Evolutionary conservation across 1,284 basidiomycete species (phyloP).

Genomic region (Malassezia obtusa): DNA sequence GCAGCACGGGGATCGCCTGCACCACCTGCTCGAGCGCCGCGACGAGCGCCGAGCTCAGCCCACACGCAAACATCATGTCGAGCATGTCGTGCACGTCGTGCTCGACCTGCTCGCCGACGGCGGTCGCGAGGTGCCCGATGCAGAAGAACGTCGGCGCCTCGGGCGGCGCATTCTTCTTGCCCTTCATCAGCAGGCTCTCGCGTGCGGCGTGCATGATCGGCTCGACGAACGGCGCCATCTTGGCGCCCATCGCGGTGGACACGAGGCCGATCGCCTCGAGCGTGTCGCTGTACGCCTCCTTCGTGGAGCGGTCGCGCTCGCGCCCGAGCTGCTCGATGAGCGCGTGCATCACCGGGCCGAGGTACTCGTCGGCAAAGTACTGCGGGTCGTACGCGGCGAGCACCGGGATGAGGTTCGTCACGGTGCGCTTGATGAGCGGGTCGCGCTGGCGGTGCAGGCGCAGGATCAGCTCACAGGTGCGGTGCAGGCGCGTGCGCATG

Average conservation of each 20-base stretch:
- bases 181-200: slow-evolving; percentile 69
- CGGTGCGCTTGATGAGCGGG: slow-evolving; percentile 64
- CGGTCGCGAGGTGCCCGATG: slow-evolving; percentile 85
- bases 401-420: slow-evolving; percentile 38
- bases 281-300: slow-evolving; percentile 48
- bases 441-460: slow-evolving; percentile 83
- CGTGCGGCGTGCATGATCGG: slow-evolving; percentile 84
- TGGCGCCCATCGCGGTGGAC: slow-evolving; percentile 77
- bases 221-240: slow-evolving; percentile 93
- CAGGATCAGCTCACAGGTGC: slow-evolving; percentile 82
- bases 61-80: slow-evolving; percentile 91
- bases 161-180: slow-evolving; percentile 82
- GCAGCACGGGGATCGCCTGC: slow-evolving; percentile 74
- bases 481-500: slow-evolving; percentile 80
- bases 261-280: slow-evolving; percentile 96
- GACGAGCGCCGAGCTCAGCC: slow-evolving; percentile 77
- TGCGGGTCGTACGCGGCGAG: slow-evolving; percentile 44
- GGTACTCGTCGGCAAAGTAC: slow-evolving; percentile 42
- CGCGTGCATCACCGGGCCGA: slow-evolving; percentile 35
- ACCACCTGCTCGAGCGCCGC: slow-evolving; percentile 79
- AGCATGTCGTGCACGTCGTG: slow-evolving; percentile 91
- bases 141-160: slow-evolving; percentile 98
- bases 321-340: slow-evolving; percentile 32
- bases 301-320: slow-evolving; percentile 36
- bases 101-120: slow-evolving; percentile 90